These are phyloP conservation scores for Pythium rishiriense DNA, from an alignment of 352 stramenopile genomes.

Conservation along the genomic window DNA sequence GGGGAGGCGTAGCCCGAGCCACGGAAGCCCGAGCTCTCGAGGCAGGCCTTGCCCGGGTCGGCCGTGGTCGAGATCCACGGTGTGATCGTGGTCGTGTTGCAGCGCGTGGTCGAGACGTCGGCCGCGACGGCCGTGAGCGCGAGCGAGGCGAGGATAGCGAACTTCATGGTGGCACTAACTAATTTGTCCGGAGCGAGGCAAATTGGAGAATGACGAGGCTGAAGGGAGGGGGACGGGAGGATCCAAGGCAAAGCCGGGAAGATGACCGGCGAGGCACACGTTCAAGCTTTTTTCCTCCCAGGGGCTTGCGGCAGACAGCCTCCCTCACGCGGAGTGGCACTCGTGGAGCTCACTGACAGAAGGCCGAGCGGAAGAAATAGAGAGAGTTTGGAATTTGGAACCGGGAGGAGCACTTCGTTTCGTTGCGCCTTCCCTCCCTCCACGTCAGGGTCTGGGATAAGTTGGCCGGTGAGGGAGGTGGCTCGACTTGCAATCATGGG, in stretches of 20 bases:
- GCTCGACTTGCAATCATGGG: neutral
- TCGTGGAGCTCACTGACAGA: neutral
- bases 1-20: neutral
- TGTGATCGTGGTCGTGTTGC: slow-evolving; percentile 3
- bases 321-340: neutral
- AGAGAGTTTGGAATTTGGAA: neutral
- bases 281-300: neutral
- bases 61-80: slow-evolving; percentile 15
- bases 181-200: slow-evolving; percentile 21
- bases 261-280: neutral
- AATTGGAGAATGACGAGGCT: slow-evolving; percentile 22
- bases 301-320: too few species aligned
- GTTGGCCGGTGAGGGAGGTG: neutral
- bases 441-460: neutral
- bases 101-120: neutral
- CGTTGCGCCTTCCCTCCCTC: neutral
- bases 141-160: slow-evolving; percentile 4
- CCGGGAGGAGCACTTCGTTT: neutral
- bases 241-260: neutral
- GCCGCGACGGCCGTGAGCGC: neutral
- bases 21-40: slow-evolving; percentile 9
- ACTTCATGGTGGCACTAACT: slow-evolving; percentile 17
- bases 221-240: neutral
- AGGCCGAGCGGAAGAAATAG: neutral
- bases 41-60: neutral